A percentile compares a stretch with the other conserved stretches of the same genome.
phyloP scores from a whole-genome alignment of 208 protist genomes.

The Angomonas deanei region DNA sequence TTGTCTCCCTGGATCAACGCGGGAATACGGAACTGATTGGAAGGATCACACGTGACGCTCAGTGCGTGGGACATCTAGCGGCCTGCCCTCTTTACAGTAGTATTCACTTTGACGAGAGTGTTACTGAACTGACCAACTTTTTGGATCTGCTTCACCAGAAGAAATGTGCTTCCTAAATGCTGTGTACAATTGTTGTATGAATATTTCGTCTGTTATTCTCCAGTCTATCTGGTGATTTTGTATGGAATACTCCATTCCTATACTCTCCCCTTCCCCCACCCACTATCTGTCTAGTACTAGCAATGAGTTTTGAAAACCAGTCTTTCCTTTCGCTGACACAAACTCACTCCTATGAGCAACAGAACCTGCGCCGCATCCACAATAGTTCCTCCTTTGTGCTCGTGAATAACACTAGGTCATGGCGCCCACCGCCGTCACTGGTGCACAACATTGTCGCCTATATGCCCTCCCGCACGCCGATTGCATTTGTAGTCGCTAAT shows the following conservation, averaged over 20 bases:
- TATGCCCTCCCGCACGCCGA: slow-evolving; percentile 23
- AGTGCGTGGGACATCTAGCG: slow-evolving; percentile 43
- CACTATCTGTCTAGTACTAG: background rate
- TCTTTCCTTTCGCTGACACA: slow-evolving; percentile 3
- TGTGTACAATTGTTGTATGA: too few species aligned
- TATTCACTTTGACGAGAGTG: slow-evolving; percentile 27
- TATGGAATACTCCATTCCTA: background rate
- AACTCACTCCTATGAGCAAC: slow-evolving; percentile 13
- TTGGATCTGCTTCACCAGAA: slow-evolving; percentile 43
- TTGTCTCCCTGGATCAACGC: slow-evolving; percentile 30
- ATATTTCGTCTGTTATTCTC: background rate
- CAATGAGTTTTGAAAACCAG: background rate
- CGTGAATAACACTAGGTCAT: slow-evolving; percentile 39
- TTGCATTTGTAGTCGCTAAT: slow-evolving; percentile 28
- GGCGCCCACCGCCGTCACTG: slow-evolving; percentile 24
- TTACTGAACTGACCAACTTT: background rate
- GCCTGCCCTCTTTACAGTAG: slow-evolving; percentile 54
- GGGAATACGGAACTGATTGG: slow-evolving; percentile 26
- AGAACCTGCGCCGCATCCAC: background rate
- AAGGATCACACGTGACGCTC: slow-evolving; percentile 33
- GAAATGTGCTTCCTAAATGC: too few species aligned
- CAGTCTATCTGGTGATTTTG: background rate
- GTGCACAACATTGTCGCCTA: slow-evolving; percentile 30
- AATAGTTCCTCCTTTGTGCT: slow-evolving; percentile 32
- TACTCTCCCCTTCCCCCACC: background rate